Conservation (phyloP, 495 filamentous ascomycete genomes). For the Penicillium steckii region DNA sequence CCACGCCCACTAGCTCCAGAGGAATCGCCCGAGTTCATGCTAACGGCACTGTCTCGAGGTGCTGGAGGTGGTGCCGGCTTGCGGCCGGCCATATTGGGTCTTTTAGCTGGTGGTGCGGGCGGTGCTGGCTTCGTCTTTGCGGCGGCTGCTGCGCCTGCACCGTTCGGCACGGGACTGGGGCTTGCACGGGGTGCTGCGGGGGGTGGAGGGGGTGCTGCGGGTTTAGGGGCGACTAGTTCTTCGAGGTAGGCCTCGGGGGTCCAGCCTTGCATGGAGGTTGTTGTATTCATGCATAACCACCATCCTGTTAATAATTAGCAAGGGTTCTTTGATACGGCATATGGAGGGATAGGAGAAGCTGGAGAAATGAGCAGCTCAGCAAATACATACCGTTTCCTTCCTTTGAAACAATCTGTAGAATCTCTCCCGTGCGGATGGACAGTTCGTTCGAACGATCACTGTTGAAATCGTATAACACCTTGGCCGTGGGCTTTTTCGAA, state of each 20-base stretch:
- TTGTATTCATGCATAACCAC: slow-evolving; percentile 81
- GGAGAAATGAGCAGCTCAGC: not conserved
- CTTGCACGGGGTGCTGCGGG: slow-evolving; percentile 53
- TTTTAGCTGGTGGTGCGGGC: slow-evolving; percentile 82
- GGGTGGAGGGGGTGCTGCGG: slow-evolving; percentile 58
- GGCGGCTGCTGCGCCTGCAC: slow-evolving; percentile 48
- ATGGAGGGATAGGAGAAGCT: not conserved
- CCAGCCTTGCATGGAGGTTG: slow-evolving; percentile 75
- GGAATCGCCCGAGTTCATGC: slow-evolving; percentile 62
- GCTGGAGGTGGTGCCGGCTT: slow-evolving; percentile 64
- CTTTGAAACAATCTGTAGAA: slow-evolving; percentile 83
- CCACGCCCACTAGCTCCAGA: slow-evolving; percentile 64
- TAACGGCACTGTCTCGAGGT: slow-evolving; percentile 69
- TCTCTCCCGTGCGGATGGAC: slow-evolving; percentile 69
- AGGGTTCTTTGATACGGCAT: slow-evolving; percentile 1
- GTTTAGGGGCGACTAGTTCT: slow-evolving; percentile 56
- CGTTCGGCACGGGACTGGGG: slow-evolving; percentile 48
- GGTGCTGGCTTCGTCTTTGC: slow-evolving; percentile 68
- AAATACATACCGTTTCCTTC: slow-evolving; percentile 78
- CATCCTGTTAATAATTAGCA: slow-evolving; percentile 61
- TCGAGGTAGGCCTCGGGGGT: slow-evolving; percentile 90
- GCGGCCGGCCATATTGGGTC: slow-evolving; percentile 65
- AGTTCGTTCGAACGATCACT: slow-evolving; percentile 80
- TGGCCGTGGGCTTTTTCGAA: slow-evolving; percentile 71
- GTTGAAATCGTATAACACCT: slow-evolving; percentile 84